Conservation (phyloP, 2,329 filamentous ascomycete genomes). For the Cordyceps pruinosa region DNA sequence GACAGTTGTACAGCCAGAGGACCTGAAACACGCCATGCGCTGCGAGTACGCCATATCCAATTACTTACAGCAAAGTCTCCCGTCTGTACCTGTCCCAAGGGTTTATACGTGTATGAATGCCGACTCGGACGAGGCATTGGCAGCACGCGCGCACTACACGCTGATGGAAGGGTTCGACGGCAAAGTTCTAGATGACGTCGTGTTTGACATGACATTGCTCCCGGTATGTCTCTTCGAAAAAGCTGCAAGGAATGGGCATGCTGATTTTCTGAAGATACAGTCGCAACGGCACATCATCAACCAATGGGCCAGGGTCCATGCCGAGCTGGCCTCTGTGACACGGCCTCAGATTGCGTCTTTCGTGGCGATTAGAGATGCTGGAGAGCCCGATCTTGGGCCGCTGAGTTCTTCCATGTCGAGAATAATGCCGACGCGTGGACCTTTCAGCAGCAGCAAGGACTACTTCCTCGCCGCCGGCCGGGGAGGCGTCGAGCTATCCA, state of each 20-base stretch:
- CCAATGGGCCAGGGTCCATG: slow-evolving; percentile 19
- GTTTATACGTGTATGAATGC: slow-evolving; percentile 18
- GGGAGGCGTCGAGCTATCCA: background rate
- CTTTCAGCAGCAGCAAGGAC: slow-evolving; percentile 16
- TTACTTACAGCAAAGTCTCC: slow-evolving; percentile 15
- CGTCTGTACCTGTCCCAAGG: slow-evolving; percentile 10
- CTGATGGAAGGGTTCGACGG: slow-evolving; percentile 22
- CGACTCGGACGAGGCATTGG: slow-evolving; percentile 14
- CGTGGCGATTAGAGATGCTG: slow-evolving; percentile 12
- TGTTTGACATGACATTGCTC: slow-evolving; percentile 16
- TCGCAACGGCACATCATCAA: slow-evolving; percentile 18
- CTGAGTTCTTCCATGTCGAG: background rate
- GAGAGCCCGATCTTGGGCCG: slow-evolving; percentile 18
- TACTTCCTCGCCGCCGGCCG: slow-evolving; percentile 20
- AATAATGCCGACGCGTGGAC: slow-evolving; percentile 13
- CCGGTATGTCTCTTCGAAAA: slow-evolving; percentile 13
- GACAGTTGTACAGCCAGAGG: slow-evolving; percentile 6
- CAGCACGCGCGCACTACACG: slow-evolving; percentile 21
- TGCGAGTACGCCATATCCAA: slow-evolving; percentile 19
- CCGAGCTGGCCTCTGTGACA: slow-evolving; percentile 17
- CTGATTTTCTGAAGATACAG: too few relatives aligned
- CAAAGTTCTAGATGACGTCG: slow-evolving; percentile 19
- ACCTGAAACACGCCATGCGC: slow-evolving; percentile 14
- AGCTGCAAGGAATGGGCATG: too few relatives aligned
- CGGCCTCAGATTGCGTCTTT: slow-evolving; percentile 22